Percentiles rank a stretch among this genome's conserved stretches.
Evolutionary conservation across 352 stramenopile genomes (phyloP).

Genomic region (Pythium vanterpoolii): DNA sequence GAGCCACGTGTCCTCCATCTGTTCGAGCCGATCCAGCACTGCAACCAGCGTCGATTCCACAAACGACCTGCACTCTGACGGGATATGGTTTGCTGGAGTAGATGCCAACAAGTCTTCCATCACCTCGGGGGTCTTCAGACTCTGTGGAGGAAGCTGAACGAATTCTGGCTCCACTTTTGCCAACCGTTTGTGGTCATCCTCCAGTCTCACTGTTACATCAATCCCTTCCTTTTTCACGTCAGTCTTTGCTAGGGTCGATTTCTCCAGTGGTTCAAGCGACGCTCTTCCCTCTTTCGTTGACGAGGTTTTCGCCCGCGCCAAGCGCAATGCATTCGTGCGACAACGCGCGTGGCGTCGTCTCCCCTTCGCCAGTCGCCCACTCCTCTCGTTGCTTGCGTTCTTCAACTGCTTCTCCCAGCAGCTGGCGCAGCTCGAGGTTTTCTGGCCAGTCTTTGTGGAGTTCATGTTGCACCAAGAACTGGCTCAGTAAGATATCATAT

Average conservation of each 20-base stretch:
- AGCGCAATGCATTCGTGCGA: not conserved
- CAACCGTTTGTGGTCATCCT: not conserved
- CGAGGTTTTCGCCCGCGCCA: not conserved
- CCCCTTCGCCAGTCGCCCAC: not conserved
- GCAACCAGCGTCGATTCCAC: constrained; percentile 10
- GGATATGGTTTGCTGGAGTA: not conserved
- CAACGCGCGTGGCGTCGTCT: not conserved
- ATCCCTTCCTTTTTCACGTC: not conserved
- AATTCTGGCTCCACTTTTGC: not conserved
- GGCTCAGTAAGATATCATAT: constrained; percentile 10
- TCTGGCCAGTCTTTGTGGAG: not conserved
- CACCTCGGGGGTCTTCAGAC: not conserved
- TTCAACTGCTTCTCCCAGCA: constrained; percentile 2
- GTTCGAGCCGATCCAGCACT: constrained; percentile 2
- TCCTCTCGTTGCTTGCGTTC: constrained; percentile 4
- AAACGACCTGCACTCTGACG: not conserved
- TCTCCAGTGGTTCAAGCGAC: not conserved
- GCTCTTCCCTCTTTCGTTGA: not conserved
- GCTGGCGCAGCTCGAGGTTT: not conserved
- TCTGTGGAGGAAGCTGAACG: not conserved
- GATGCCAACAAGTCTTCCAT: not conserved
- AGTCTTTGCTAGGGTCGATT: not conserved
- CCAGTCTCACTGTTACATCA: not conserved
- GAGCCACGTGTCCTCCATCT: constrained; percentile 12
- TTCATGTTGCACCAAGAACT: constrained; percentile 5